Base-by-base conservation (phyloP, 345 rosid species). In the Eutrema yunnanense region DNA sequence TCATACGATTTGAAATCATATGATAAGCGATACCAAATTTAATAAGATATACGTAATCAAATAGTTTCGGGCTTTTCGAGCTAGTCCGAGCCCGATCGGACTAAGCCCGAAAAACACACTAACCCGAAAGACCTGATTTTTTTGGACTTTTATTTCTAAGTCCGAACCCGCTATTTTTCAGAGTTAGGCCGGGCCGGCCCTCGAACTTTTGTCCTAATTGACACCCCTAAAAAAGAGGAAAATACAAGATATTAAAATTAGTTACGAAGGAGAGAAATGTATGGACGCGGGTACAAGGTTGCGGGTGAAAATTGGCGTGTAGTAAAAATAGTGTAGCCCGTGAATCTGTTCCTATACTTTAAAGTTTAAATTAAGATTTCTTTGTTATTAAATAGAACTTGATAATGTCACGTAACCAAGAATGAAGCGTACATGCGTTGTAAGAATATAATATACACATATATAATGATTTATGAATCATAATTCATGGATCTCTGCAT, bases 401-500 rank as follows among this genome's bases (percentile, higher is more conserved):
- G 10, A 73, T 46, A 47, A 64, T 54, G 71, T 47, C 55, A 65
- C 14, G 48, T 62, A 54, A 12, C 9, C 6, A 63, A 36, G 29
- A 37, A 69, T 34, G 30, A 58, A 29, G 16, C 38, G 6, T 30
- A 34, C 61, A 48, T 29, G 32, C 38, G 13, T 60, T 60, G 41
- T 40, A 50, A 57, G 22, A 46, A 44, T 44, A 41, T 4, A 38
- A 60, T 27, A 38, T 51, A 43, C 10, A 50, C 16, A 10, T 37
- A 59, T 5, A 71, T 8, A 42, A 19, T 32, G 42, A 38, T 59
- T 36, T 9, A 57, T 6, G 5, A 0, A 4, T 32, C 43, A 16
- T 8, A 57, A 5, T 65, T 59, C 62, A 74, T 67, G 48, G 62
- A 67, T 67, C 68, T 74, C 26, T 41, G 55, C 78, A 74, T 74